Base-by-base conservation (phyloP, 2,329 filamentous ascomycete species). In the Colletotrichum chlorophyti region DNA sequence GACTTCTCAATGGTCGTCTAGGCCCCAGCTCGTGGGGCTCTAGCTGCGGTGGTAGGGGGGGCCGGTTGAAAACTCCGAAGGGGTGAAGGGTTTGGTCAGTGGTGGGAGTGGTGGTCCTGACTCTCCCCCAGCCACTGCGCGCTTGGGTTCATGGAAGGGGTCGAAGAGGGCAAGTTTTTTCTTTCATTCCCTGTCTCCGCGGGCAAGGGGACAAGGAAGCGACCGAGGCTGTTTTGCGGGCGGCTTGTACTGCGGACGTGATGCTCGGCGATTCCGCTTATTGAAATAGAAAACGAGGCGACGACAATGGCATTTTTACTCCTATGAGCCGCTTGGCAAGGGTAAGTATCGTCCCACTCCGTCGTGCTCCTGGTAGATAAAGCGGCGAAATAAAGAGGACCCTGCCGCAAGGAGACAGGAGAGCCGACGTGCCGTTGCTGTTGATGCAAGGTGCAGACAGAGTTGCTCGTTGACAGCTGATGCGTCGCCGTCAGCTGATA, bases 51-150 rank as follows among this genome's bases (percentile, higher is more conserved):
- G 52, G 57, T 43, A 50, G 43, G 57, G n/a, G n/a, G 55, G 57
- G 45, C 57, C 38, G 51, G 26, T 57, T 49, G 57, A 60, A 60
- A 60, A 60, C 57, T 57, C 57, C 57, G 57, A 60, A 60, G 52
- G 43, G 57, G 55, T 51, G 57, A 60, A 60, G 52, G 43, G 57
- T 60, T 51, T 55, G 51, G 12, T 49, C 43, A 48, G 43, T 59
- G 55, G 11, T 48, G 55, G 55, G 55, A 49, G 55, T 43, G 42
- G 51, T 49, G 55, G 57, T 53, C 37, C 43, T 57, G 43, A 49
- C 40, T 50, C 43, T 34, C 38, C 37, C 51, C 57, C 51, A 57
- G 43, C 57, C 51, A 55, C 26, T 43, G 51, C 50, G 37, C 37
- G 29, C 57, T 60, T 60, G 57, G 57, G 43, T 57, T 24, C 51